Base-by-base conservation (phyloP, 1,139 yeast species). In the Pichia sp. region DNA sequence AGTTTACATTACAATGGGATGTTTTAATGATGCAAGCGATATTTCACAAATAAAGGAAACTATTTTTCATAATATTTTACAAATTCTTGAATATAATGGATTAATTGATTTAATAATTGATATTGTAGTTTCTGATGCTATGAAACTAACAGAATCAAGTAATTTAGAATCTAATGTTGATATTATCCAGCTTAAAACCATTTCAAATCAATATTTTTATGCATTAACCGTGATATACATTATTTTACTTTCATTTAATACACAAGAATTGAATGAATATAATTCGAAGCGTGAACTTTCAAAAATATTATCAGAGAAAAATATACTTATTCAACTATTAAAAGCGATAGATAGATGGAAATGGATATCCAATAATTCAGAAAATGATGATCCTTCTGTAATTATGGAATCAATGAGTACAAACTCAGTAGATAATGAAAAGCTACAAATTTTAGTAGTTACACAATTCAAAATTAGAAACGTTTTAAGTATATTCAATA, bases 281-380 rank as follows among this genome's bases (percentile, higher is more conserved):
- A 30, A 39, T 6, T 40, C 42, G 10, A 36, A 37, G 3, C 27
- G 20, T 3, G n/a, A n/a, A 12, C 30, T 57, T 16, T 30, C 46
- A 6, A 40, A 43, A 4, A 23, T 48, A 1, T 28, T 59, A 0
- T 47, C 43, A n/a, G 31, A 46, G 1, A 43, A 52, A 4, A 46
- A 51, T 22, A 7, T 60, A 11, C 53, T 86, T 38, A 55, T 70
- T 1, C 64, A 63, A 20, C 56, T 86, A 10, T 65, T 81, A 2
- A 62, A 65, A 30, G 73, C 76, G 42, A 68, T 86, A 11, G 89
- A 83, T 49, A 66, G 72, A 43, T 80, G 94, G 82, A 74, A 87
- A 51, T 79, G 87, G 81, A 51, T 67, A n/a, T 54, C 59, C 0
- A 44, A 49, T 23, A 60, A 56, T 35, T 39, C 73, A 64, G 33